Evolutionary conservation across 345 rosid species (phyloP).

Genomic region (Bretschneidera sinensis): DNA sequence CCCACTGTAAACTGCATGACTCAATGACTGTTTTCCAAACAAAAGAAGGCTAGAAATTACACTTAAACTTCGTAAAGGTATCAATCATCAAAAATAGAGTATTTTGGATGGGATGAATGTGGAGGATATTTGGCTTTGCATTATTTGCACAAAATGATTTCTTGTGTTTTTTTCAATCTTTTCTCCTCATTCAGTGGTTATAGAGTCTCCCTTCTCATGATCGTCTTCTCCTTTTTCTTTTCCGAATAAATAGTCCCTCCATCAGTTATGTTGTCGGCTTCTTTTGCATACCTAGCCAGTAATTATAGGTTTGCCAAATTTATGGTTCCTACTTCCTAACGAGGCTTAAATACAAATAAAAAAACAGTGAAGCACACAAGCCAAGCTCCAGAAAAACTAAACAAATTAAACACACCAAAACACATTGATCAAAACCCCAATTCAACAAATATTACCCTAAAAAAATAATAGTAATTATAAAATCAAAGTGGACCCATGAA

Average conservation of each 20-base stretch:
- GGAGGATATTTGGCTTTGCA: no score
- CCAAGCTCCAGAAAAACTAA: neutral
- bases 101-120: no score
- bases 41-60: no score
- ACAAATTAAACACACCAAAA: constrained; percentile 3
- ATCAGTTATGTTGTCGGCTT: no score
- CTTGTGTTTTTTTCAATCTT: neutral
- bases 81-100: no score
- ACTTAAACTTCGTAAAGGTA: no score
- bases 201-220: neutral
- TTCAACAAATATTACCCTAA: no score
- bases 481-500: neutral
- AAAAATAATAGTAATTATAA: neutral
- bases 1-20: no score
- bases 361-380: no score
- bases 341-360: neutral
- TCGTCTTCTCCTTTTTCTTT: neutral
- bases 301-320: neutral
- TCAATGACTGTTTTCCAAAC: no score
- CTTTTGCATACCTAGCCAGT: neutral
- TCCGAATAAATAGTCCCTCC: neutral
- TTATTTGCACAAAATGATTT: no score
- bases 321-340: neutral
- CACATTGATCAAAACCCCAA: neutral
- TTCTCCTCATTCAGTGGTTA: neutral